phyloP scores from a whole-genome alignment of 2,329 filamentous ascomycete species.

The Epicoccum sorghinum region DNA sequence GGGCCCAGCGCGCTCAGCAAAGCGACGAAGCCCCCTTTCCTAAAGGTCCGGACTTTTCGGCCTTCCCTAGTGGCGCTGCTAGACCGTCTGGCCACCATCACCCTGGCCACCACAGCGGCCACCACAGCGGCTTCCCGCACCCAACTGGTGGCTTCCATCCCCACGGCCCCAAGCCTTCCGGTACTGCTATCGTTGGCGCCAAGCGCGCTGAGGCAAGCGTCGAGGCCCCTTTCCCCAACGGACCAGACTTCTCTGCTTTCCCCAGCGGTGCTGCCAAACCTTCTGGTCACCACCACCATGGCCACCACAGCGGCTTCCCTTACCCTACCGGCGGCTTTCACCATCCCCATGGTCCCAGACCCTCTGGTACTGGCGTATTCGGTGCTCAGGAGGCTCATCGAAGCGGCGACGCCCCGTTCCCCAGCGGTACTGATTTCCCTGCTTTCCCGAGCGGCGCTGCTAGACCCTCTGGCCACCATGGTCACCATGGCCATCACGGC shows the following conservation, averaged over 20 bases:
- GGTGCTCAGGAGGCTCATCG: conserved; percentile 1
- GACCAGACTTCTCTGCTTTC: too few relatives aligned
- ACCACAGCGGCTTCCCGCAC: too few relatives aligned
- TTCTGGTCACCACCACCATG: background rate
- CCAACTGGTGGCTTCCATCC: too few relatives aligned
- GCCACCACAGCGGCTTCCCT: conserved; percentile 2
- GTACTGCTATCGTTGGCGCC: too few relatives aligned
- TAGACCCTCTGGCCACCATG: conserved; percentile 1
- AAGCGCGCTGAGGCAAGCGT: too few relatives aligned
- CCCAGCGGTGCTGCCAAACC: too few relatives aligned
- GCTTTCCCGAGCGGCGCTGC: conserved; percentile 13
- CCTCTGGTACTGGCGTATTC: background rate
- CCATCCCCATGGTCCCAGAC: conserved; percentile 3
- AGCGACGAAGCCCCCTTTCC: conserved; percentile 6
- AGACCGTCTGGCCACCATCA: conserved; percentile 8
- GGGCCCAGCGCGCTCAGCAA: conserved; percentile 1
- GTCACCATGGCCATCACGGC: background rate
- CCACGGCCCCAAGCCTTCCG: too few relatives aligned
- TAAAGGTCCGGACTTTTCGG: background rate
- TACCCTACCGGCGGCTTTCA: conserved; percentile 12
- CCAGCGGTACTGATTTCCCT: background rate
- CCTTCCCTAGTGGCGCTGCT: conserved; percentile 10
- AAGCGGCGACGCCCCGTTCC: conserved; percentile 4
- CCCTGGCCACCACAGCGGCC: conserved; percentile 1
- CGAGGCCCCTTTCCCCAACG: too few relatives aligned